Conservation (phyloP, 225 moss, liverwort and hornwort genomes). For the Ulota crispa region DNA sequence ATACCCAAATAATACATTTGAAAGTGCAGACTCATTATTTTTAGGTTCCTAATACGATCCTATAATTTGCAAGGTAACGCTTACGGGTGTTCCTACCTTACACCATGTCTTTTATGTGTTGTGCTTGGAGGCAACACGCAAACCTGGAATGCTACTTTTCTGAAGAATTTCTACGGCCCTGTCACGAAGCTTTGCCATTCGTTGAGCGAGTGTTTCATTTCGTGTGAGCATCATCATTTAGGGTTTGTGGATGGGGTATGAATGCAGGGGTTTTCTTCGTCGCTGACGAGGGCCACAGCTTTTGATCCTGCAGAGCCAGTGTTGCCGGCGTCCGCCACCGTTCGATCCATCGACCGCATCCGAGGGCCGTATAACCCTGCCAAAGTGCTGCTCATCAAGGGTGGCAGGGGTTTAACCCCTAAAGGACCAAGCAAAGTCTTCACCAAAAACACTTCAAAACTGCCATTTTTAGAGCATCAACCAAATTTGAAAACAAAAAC, state of each 20-base stretch:
- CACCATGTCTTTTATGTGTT: background rate
- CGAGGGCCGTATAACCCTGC: constrained; percentile 70
- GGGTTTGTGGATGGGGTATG: background rate
- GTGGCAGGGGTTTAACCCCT: constrained; percentile 64
- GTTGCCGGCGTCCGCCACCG: constrained; percentile 58
- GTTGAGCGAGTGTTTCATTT: background rate
- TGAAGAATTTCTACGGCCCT: background rate
- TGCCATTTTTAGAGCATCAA: too few species aligned
- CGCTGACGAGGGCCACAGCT: constrained; percentile 67
- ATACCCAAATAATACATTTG: too few species aligned
- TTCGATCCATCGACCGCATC: constrained; percentile 72
- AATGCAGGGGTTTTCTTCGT: constrained; percentile 85
- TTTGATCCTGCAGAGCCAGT: constrained; percentile 66
- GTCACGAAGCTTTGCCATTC: background rate
- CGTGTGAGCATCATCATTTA: background rate
- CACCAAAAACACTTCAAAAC: too few species aligned
- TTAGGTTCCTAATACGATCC: too few species aligned
- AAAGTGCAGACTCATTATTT: too few species aligned
- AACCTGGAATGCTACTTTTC: background rate
- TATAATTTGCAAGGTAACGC: too few species aligned
- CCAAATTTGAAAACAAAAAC: too few species aligned
- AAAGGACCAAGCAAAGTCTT: too few species aligned
- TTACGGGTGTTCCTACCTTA: too few species aligned
- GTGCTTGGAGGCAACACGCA: background rate
- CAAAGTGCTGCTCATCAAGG: constrained; percentile 63